Base-by-base conservation (phyloP, 2,329 filamentous ascomycete species). In the Xylariaceae sp. region DNA sequence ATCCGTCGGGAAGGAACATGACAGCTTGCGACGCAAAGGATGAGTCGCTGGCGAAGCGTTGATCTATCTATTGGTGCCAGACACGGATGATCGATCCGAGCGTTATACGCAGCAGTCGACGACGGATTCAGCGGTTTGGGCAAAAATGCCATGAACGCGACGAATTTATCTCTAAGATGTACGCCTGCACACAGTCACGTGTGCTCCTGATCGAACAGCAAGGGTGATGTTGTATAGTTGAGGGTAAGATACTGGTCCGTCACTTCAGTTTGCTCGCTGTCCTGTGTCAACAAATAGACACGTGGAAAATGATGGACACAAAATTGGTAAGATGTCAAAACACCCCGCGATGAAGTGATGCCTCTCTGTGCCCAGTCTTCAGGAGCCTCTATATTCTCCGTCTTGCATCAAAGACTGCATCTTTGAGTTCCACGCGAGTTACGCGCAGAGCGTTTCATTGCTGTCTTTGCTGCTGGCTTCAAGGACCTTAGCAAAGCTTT, bases 21-120 rank as follows among this genome's bases (percentile, higher is more conserved):
- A 68, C 54, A 10, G 75, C 73, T 56, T 76, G 73, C 0, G 73
- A 71, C 2, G 68, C 67, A 40, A n/a, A n/a, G n/a, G n/a, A 72
- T 69, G 27, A 75, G 62, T 5, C 66, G 68, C 27, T 64, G 62
- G 5, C 72, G 69, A 1, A 75, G 61, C 0, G 58, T 52, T 1
- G 54, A 9, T 2, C 71, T 62, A 33, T 69, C 52, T 2, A 75
- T 58, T 11, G 56, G 57, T 19, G 61, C 44, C 0, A 68, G 64
- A 0, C 60, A 51, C 1, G 61, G 52, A 42, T 57, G 56, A 43
- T 75, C 72, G 44, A 75, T 72, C 0, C 47, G 38, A 14, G 69
- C 64, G 27, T 53, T 58, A 3, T 61, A 57, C 3, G 55, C 46
- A 6, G 48, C 60, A 9, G 43, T 44, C 2, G 55, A 22, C 3